Evolutionary conservation across 257 asterid genomes (phyloP).

Genomic region (Catharanthus roseus): DNA sequence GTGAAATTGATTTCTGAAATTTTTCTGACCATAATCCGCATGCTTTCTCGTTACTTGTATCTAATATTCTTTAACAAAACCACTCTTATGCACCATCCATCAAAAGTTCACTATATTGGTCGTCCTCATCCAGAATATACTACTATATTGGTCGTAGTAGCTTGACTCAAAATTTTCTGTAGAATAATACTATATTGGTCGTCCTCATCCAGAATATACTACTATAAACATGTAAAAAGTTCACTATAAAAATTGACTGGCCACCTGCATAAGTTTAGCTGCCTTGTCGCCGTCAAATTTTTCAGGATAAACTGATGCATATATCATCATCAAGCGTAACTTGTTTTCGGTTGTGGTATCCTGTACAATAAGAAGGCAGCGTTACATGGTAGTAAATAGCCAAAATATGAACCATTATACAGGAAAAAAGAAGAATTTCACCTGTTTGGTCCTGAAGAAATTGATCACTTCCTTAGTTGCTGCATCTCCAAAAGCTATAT

Average conservation of each 20-base stretch:
- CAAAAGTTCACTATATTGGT: background rate
- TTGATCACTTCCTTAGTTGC: conserved; percentile 90
- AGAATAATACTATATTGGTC: background rate
- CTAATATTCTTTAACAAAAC: background rate
- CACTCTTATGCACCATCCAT: background rate
- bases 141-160: too few relatives aligned
- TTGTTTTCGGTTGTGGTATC: conserved; percentile 55
- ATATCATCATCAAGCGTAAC: conserved; percentile 84
- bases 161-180: background rate
- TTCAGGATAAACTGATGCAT: conserved; percentile 81
- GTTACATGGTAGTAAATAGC: conserved; percentile 13
- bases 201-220: background rate
- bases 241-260: conserved; percentile 4
- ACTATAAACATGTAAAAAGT: background rate
- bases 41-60: background rate
- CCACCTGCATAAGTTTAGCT: conserved; percentile 89
- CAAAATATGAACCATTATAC: background rate
- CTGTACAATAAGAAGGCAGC: conserved; percentile 34
- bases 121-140: background rate
- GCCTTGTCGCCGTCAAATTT: conserved; percentile 95
- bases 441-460: conserved; percentile 65
- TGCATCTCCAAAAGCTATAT: conserved; percentile 97
- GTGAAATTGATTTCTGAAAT: background rate
- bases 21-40: background rate
- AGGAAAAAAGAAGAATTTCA: conserved; percentile 18